phyloP scores from a whole-genome alignment of 345 rosid genomes.

The Corymbia maculata region DNA sequence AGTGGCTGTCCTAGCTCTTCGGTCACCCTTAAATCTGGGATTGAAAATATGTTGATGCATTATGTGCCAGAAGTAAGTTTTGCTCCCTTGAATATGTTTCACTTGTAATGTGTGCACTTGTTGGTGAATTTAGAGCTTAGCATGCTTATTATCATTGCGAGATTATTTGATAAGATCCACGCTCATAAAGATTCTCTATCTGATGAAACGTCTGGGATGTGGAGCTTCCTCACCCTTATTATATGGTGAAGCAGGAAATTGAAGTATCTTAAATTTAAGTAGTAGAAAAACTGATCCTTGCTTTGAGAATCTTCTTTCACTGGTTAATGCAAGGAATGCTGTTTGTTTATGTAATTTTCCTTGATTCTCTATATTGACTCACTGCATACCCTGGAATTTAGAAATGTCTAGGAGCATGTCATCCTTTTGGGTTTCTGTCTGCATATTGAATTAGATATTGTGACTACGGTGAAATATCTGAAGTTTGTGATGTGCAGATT shows the following conservation, averaged over 20 bases:
- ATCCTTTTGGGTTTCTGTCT: background rate
- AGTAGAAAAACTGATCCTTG: background rate
- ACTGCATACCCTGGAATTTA: background rate
- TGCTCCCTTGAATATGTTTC: background rate
- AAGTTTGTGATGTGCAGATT: background rate
- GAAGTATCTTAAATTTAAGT: background rate
- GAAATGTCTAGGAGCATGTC: background rate
- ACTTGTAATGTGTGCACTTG: background rate
- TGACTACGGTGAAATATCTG: background rate
- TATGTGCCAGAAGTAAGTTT: constrained; percentile 82
- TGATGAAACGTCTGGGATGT: background rate
- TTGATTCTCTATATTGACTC: background rate
- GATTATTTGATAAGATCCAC: background rate
- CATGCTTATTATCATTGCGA: background rate
- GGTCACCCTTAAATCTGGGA: constrained; percentile 95
- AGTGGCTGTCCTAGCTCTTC: constrained; percentile 99
- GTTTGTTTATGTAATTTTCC: background rate
- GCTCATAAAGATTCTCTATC: background rate
- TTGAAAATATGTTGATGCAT: constrained; percentile 98
- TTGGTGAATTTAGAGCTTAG: background rate
- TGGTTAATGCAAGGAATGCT: background rate
- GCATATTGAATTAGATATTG: background rate
- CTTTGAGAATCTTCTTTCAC: background rate
- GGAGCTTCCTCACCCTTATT: background rate
- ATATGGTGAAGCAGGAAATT: background rate